Base-by-base conservation (phyloP, 495 filamentous ascomycete species). In the Xylaria palmicola region DNA sequence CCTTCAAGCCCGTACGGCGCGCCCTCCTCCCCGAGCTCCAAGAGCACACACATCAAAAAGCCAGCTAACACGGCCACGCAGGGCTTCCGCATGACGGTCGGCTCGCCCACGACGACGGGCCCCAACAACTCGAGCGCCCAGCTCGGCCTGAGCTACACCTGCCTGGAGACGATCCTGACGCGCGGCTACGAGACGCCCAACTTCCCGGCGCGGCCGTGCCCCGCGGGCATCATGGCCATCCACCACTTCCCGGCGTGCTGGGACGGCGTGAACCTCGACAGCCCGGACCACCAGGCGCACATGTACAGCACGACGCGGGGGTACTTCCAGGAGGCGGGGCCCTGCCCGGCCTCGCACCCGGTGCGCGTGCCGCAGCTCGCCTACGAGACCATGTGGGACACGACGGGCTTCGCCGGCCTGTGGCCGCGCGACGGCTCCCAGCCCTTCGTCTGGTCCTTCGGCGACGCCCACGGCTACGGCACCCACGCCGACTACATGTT, bases 211-310 rank as follows among this genome's bases (percentile, higher is more conserved):
- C 54, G 72, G 45, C 74, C 69, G 59, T 77, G 74, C 51, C 74
- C 73, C 10, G 65, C 65, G 29, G 72, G 52, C 64, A 70, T 81
- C 68, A 76, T 80, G 69, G 72, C 73, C 5, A 72, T 77, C 12
- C 78, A 80, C 59, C 77, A 80, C 66, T 81, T 80, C 62, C 76
- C 77, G 5, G 56, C 73, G 71, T 78, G 79, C 61, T 85, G 82
- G 82, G 82, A 86, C 64, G 83, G 82, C 36, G 76, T 78, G 66
- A 84, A 82, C 63, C 72, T 84, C 36, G 82, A 83, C 61, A 81
- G 77, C 37, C 74, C 78, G 12, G 78, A 85, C 65, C 83, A 85
- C 67, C 75, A 77, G 29, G 76, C 78, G 40, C 81, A 86, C 70
- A 77, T 77, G 75, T 77, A 72, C 65, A 68, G 65, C 58, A 79